These are phyloP conservation scores for Aureobasidium sp. DNA, from an alignment of 2,329 filamentous ascomycete genomes.

Conservation along the genomic window DNA sequence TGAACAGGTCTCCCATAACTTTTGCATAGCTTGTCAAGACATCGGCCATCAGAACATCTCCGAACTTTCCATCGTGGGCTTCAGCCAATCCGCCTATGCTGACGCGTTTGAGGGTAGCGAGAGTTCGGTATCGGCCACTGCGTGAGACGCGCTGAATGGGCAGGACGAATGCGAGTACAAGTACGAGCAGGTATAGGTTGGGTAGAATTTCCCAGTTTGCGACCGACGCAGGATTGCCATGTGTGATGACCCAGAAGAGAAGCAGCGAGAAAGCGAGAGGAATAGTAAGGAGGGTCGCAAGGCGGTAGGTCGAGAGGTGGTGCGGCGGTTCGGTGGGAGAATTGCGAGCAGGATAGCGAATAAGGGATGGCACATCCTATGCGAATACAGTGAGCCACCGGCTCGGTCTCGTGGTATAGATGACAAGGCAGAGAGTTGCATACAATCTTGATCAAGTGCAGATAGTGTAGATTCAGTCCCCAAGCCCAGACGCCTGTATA, in stretches of 20 bases:
- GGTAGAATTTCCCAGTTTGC: constrained; percentile 78
- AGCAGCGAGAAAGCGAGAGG: constrained; percentile 66
- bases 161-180: constrained; percentile 60
- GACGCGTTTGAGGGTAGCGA: constrained; percentile 69
- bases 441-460: constrained; percentile 69
- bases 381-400: not conserved
- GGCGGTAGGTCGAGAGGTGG: constrained; percentile 76
- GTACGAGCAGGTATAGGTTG: constrained; percentile 69
- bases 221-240: constrained; percentile 61
- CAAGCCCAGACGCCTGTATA: constrained; percentile 82
- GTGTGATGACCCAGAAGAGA: constrained; percentile 77
- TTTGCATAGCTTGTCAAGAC: constrained; percentile 92
- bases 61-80: constrained; percentile 84
- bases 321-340: constrained; percentile 65
- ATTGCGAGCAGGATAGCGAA: constrained; percentile 74
- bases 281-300: constrained; percentile 68
- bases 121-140: constrained; percentile 66
- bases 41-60: constrained; percentile 88
- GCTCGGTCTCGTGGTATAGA: not conserved
- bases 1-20: constrained; percentile 81
- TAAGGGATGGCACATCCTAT: constrained; percentile 72
- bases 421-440: constrained; percentile 20
- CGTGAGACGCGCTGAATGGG: constrained; percentile 64
- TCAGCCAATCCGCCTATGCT: constrained; percentile 80
- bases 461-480: constrained; percentile 85